phyloP scores from a whole-genome alignment of 2,329 filamentous ascomycete genomes.

The Hymenotorrendiella dingleyae region DNA sequence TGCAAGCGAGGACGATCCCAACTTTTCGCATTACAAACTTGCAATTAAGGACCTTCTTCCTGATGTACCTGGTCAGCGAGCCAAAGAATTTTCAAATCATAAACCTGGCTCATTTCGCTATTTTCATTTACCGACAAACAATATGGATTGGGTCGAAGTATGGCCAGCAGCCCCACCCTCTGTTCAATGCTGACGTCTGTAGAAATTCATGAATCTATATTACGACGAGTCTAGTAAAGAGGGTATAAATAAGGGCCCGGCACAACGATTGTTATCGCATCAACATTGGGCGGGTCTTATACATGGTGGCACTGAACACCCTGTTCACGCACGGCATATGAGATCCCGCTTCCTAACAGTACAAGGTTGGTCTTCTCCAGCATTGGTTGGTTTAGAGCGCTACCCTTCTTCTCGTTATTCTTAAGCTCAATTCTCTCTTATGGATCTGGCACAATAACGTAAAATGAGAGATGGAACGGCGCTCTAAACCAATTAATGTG shows the following conservation, averaged over 20 bases:
- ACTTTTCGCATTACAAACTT: neutral
- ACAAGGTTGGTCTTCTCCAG: slow-evolving; percentile 6
- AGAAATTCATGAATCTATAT: slow-evolving; percentile 15
- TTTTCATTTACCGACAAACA: slow-evolving; percentile 22
- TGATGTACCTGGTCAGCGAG: neutral
- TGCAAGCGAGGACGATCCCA: neutral
- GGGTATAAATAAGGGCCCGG: neutral
- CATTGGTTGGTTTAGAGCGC: no score
- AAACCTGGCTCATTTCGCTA: slow-evolving; percentile 8
- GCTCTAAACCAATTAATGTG: no score
- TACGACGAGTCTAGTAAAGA: slow-evolving; percentile 8
- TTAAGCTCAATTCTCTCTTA: no score
- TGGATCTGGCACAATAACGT: no score
- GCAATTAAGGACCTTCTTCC: neutral
- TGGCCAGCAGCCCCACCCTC: neutral
- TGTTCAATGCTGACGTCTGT: neutral
- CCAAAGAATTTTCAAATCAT: neutral
- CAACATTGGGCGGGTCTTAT: slow-evolving; percentile 18
- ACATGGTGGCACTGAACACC: slow-evolving; percentile 15
- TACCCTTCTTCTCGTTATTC: no score
- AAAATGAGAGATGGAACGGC: no score
- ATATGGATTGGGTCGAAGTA: slow-evolving; percentile 21
- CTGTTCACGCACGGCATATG: slow-evolving; percentile 21
- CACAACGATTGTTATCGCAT: slow-evolving; percentile 11
- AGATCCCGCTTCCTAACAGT: slow-evolving; percentile 11